Evolutionary conservation across 169 alveolate species (phyloP), one percentile per base, ranked within the genome.

Genomic region (Eimeria nieschulzi): DNA sequence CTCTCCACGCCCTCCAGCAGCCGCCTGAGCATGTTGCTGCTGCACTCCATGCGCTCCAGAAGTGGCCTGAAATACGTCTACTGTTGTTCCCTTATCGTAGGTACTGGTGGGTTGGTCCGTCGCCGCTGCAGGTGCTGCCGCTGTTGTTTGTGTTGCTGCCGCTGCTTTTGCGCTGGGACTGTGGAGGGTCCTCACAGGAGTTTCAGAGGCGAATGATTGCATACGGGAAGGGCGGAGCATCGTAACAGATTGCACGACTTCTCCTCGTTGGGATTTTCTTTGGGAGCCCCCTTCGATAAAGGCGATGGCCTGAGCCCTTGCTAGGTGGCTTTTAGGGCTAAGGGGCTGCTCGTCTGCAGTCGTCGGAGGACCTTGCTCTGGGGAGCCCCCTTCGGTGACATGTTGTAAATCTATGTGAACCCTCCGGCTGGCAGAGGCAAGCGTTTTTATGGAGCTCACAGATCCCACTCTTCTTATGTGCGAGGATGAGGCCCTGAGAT

Each of bases 251-350:
- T 17, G 66, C 15, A 33, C 66, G 46, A 46, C 68, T 7, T 51
- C 68, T 53, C 84, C 59, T 71, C 25, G 21, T 15, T 21, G 15
- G 82, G 39, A 59, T 51, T 63, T 63, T 15, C 5, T 39, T 19
- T 23, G 83, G 19, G 46, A n/a, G 87, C 87, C 56, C 26, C 87
- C 87, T 23, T 78, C 87, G 72, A 78, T 78, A 15, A 78, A 78
- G 55, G 87, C 87, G 7, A 78, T 53, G 12, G 87, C 87, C 87
- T 78, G 87, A 3, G 87, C 87, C 63, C 87, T 7, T 10, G 64
- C 87, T 23, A 78, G 53, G 9, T 56, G 87, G 87, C 87, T 78
- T 54, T 55, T 78, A 51, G 87, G 87, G 87, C 87, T 78, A 13
- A 78, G 56, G 33, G 72, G 87, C 87, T 78, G 33, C 33, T 13